Evolutionary conservation across 1,139 yeast species (phyloP), one percentile per base, ranked within the genome.

Genomic region (Magnusiomyces tetraspermus): DNA sequence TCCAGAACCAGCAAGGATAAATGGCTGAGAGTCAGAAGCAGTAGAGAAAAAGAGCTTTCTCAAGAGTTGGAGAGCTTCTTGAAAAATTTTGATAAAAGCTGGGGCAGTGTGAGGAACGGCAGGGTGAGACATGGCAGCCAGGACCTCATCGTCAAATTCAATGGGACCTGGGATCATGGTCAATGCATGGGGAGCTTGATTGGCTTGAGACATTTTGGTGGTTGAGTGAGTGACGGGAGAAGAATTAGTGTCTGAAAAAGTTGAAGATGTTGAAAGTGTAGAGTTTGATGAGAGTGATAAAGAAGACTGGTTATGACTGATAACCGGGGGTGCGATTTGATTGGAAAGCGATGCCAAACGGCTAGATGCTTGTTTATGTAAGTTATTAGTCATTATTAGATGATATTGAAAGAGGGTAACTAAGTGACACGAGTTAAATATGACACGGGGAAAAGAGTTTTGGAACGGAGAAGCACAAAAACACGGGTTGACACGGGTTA

Each of bases 121-220:
- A 33, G 92, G 94, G 46, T 87, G 83, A 45, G 89, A 74, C 85
- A 86, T 84, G 53, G 96, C 95, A 48, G 74, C 73, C 61, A 86
- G 78, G 50, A 90, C 97, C 56, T 75, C 79, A 61, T 85, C 88
- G 51, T 90, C 83, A 69, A 90, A 83, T 69, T 86, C 94, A 67
- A 90, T 85, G 56, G 97, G 97, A 49, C 97, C 97, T 42, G 97
- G 97, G 61, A 89, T 86, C 75, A 89, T 73, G 61, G 89, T 76
- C 67, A 79, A 72, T 61, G 76, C 76, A 64, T 78, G 82, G 37
- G 57, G 46, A 23, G 54, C 48, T 33, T 53, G 56, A 19, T 46
- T 50, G 17, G 52, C 42, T 38, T 53, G 55, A 10, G 53, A 53
- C 38, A 31, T 37, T n/a, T 26, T 17, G 31, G n/a, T 21, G 45